Evolutionary conservation across 129 eudicot species (phyloP), one percentile per base, ranked within the genome.

Genomic region (Flaveria brownii): DNA sequence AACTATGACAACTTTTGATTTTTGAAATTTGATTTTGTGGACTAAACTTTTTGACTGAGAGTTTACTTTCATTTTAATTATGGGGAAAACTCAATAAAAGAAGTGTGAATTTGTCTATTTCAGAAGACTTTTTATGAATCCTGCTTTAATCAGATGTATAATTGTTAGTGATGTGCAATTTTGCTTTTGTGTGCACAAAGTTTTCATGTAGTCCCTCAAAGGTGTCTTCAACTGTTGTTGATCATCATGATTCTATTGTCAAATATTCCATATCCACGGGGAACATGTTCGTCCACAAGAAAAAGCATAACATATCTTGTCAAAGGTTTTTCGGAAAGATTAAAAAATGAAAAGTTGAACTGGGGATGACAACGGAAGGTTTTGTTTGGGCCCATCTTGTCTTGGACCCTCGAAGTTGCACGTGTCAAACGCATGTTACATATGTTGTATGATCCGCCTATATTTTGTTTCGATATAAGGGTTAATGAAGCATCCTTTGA

Each of bases 151-250:
- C 36, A 33, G 20, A 33, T 75, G 9, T 41, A 55, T 55, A 42
- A 56, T 26, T 68, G 46, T 56, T 33, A 69, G 69, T 55, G 45
- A 77, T 57, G 55, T 51, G 30, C 2, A 70, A 41, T 18, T 43
- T 45, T 60, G 71, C 26, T 61, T 61, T 74, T 45, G 22, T 55
- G 39, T 69, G 49, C 76, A 77, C 45, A 52, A 52, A 16, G 70
- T 54, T 77, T 52, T 52, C 67, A 20, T 77, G 43, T 77, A 68
- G 69, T 68, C 46, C 54, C 15, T 77, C 70, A 57, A 69, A 68
- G 61, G 71, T 69, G 49, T 54, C 26, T 54, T 68, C 30, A 18
- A 66, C 63, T 75, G 22, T 41, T 77, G 57, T 77, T 41, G 33
- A 67, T 46, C 11, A 11, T 26, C 70, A 43, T 57, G 77, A 73